Evolutionary conservation across 148 eudicot genomes (phyloP).

Genomic region (Salicornia ramosissima): DNA sequence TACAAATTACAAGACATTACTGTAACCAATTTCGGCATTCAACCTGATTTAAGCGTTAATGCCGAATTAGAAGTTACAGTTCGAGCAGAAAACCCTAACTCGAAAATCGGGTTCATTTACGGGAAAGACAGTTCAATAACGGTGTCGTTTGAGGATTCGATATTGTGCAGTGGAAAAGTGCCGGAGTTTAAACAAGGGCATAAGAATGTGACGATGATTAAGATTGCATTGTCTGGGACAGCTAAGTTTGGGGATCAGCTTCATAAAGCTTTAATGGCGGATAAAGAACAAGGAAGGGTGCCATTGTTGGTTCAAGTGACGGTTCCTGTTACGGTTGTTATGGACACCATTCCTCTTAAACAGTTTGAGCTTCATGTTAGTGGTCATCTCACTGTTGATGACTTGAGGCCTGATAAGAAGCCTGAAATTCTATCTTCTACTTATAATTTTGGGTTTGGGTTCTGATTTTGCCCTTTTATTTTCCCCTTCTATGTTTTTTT

Average conservation of each 20-base stretch:
- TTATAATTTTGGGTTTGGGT: constrained; percentile 18
- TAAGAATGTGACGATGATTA: constrained; percentile 35
- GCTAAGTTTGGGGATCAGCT: constrained; percentile 34
- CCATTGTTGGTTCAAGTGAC: constrained; percentile 46
- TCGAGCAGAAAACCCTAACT: constrained; percentile 51
- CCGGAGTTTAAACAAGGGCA: constrained; percentile 47
- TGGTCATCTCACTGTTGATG: constrained; percentile 37
- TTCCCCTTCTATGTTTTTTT: too few species aligned
- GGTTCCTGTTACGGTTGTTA: constrained; percentile 37
- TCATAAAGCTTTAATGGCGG: constrained; percentile 29
- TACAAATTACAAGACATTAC: constrained; percentile 38
- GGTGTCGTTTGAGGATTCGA: constrained; percentile 26
- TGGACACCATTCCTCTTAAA: constrained; percentile 26
- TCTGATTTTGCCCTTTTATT: not conserved
- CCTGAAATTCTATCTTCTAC: constrained; percentile 27
- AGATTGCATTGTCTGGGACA: constrained; percentile 36
- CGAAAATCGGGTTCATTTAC: constrained; percentile 32
- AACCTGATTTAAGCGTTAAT: constrained; percentile 33
- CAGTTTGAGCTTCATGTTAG: constrained; percentile 33
- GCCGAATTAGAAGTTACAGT: constrained; percentile 30
- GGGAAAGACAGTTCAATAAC: constrained; percentile 30
- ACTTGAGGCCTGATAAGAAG: constrained; percentile 40
- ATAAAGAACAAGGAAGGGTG: constrained; percentile 20
- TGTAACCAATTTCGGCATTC: constrained; percentile 32
- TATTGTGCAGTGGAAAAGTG: constrained; percentile 41